phyloP scores from a whole-genome alignment of 2,329 filamentous ascomycete species.

The Tolypocladium paradoxum region DNA sequence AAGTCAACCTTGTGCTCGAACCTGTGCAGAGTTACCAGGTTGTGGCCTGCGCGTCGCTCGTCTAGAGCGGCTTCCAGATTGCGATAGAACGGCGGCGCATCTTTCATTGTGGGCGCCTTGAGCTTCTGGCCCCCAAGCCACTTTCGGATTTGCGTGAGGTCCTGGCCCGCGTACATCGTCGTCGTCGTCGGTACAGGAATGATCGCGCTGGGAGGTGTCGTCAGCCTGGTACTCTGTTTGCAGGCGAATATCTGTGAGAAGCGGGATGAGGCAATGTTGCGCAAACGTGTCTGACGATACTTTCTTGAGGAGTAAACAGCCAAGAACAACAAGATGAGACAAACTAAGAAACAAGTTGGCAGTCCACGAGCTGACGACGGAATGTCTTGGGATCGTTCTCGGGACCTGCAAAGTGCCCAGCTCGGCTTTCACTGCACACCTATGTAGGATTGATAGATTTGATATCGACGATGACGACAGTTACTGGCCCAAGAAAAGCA shows the following conservation, averaged over 20 bases:
- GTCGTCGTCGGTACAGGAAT: not conserved
- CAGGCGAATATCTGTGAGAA: not conserved
- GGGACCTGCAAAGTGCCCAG: no score
- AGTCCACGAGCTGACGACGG: no score
- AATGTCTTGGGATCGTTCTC: no score
- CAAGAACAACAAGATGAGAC: no score
- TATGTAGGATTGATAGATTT: no score
- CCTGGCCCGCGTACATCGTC: not conserved
- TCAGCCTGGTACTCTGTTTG: no score
- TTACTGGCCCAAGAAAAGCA: no score
- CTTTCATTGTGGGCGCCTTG: not conserved
- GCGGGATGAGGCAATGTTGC: not conserved
- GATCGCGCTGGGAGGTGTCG: not conserved
- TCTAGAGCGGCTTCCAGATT: constrained; percentile 23
- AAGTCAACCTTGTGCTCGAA: constrained; percentile 34
- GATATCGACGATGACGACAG: no score
- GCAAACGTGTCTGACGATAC: no score
- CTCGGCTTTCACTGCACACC: no score
- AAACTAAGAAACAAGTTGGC: no score
- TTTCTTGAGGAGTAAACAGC: no score
- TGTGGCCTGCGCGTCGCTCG: constrained; percentile 10
- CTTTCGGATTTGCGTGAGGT: not conserved
- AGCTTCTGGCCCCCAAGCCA: not conserved
- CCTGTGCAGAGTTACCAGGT: constrained; percentile 14
- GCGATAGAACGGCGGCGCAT: not conserved